Evolutionary conservation across 805 yeast species (phyloP).

Genomic region (Schizosaccharomyces osmophilus): DNA sequence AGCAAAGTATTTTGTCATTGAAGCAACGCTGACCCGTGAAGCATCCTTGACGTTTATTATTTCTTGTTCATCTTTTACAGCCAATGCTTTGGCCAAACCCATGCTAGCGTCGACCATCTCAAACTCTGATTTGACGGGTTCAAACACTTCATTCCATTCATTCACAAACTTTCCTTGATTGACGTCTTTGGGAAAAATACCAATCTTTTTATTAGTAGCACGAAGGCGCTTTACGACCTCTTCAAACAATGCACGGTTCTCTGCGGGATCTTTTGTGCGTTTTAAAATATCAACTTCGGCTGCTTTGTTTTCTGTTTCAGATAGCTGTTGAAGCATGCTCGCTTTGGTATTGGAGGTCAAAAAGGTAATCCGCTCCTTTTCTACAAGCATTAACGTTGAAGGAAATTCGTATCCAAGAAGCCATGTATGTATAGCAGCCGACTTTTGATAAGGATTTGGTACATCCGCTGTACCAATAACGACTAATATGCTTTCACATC

Average conservation of each 20-base stretch:
- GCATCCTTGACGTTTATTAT: slow-evolving; percentile 41
- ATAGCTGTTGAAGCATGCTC: slow-evolving; percentile 40
- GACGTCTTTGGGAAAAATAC: slow-evolving; percentile 48
- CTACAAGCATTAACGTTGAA: slow-evolving; percentile 53
- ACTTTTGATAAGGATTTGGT: slow-evolving; percentile 71
- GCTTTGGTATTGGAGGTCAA: slow-evolving; percentile 71
- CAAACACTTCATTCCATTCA: slow-evolving; percentile 35
- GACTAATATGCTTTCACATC: slow-evolving; percentile 30
- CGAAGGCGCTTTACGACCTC: slow-evolving; percentile 22
- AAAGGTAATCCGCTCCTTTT: slow-evolving; percentile 32
- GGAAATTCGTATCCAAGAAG: slow-evolving; percentile 84
- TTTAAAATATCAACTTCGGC: slow-evolving; percentile 24
- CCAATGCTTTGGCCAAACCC: slow-evolving; percentile 35
- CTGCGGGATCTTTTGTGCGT: slow-evolving; percentile 59
- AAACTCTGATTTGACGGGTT: slow-evolving; percentile 14
- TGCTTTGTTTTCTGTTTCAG: slow-evolving; percentile 20
- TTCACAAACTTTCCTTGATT: slow-evolving; percentile 64
- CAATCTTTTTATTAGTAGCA: slow-evolving; percentile 24
- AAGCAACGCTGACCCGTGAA: slow-evolving; percentile 46
- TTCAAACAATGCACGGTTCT: slow-evolving; percentile 40
- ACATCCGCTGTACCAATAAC: slow-evolving; percentile 71
- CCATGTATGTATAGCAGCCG: slow-evolving; percentile 68
- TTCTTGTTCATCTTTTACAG: slow-evolving; percentile 60
- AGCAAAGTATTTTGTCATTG: slow-evolving; percentile 52
- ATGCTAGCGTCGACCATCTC: slow-evolving; percentile 25